Evolutionary conservation across 2,329 filamentous ascomycete species (phyloP).

Genomic region (Xylaria sp.): DNA sequence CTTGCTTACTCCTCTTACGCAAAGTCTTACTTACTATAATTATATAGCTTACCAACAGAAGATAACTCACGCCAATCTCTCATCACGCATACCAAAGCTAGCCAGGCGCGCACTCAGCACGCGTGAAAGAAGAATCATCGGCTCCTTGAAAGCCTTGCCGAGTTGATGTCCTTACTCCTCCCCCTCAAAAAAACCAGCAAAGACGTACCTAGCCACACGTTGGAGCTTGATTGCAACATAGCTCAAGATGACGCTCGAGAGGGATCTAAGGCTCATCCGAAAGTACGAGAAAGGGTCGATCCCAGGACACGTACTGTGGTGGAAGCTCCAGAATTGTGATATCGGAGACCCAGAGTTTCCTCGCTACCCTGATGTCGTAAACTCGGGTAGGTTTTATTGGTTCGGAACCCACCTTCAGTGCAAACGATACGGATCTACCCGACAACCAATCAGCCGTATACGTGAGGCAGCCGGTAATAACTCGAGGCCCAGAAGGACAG

Average conservation of each 20-base stretch:
- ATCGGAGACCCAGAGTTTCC: no score
- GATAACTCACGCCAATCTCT: neutral
- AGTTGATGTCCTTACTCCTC: neutral
- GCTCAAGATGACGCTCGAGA: no score
- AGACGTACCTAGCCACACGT: neutral
- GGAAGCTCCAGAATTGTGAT: no score
- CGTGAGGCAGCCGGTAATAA: neutral
- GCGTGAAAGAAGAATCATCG: neutral
- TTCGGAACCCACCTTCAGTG: no score
- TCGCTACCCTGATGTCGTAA: no score
- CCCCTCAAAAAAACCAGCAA: neutral
- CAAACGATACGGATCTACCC: neutral
- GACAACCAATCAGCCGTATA: neutral
- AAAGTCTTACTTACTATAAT: neutral
- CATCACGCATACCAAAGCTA: neutral
- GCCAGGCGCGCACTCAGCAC: neutral
- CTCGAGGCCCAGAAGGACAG: no score
- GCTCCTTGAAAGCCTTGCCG: neutral
- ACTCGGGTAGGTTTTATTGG: no score
- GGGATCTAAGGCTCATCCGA: no score
- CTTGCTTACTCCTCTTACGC: neutral
- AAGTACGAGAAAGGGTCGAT: no score
- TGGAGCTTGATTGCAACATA: no score
- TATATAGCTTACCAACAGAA: neutral
- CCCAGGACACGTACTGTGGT: no score